Percentiles rank a stretch among this genome's conserved stretches.
phyloP scores from a whole-genome alignment of 805 yeast species.

The Lipomyces chichibuensis region DNA sequence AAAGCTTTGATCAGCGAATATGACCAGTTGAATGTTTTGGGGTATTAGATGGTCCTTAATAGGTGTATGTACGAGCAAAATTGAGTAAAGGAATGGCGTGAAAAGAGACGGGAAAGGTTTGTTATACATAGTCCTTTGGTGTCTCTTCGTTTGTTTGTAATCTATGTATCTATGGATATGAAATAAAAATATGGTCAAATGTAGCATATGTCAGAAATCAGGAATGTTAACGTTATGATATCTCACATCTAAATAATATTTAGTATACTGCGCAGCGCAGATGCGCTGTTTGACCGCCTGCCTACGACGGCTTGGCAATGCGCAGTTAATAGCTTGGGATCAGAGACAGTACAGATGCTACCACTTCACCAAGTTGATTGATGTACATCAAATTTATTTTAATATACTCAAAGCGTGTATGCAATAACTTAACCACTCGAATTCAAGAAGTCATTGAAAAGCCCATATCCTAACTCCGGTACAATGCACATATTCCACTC shows the following conservation, averaged over 20 bases:
- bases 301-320: neutral
- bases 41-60: conserved; percentile 69
- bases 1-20: conserved; percentile 88
- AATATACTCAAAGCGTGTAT: neutral
- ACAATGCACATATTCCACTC: neutral
- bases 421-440: neutral
- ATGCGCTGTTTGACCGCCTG: neutral
- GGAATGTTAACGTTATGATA: neutral
- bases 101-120: conserved; percentile 1
- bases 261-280: neutral
- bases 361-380: neutral
- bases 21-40: conserved; percentile 92
- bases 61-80: conserved; percentile 11
- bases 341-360: neutral
- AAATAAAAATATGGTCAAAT: conserved; percentile 5
- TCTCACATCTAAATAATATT: neutral
- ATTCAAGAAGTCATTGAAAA: neutral
- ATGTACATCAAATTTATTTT: neutral
- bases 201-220: neutral
- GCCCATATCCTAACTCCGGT: neutral
- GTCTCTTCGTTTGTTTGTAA: conserved; percentile 17
- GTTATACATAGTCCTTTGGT: neutral
- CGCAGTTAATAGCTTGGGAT: neutral
- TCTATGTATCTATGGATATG: conserved; percentile 22
- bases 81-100: conserved; percentile 3